phyloP scores from a whole-genome alignment of 176 grass and related monocot species.

The Lolium rigidum region DNA sequence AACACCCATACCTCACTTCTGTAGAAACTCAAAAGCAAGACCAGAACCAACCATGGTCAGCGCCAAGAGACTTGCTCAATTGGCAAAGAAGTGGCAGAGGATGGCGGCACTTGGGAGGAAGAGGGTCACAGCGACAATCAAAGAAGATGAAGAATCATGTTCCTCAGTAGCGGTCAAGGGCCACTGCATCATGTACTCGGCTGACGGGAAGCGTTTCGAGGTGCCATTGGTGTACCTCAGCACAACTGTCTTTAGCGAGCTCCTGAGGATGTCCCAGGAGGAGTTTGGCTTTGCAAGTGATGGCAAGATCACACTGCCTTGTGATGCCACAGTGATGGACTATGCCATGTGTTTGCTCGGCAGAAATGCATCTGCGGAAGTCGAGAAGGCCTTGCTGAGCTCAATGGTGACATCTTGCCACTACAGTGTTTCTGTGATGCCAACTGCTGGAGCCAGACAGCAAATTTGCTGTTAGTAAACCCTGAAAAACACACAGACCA shows the following conservation, averaged over 20 bases:
- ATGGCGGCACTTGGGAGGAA: constrained; percentile 55
- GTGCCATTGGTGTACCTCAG: constrained; percentile 54
- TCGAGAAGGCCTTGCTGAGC: constrained; percentile 59
- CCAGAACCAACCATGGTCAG: constrained; percentile 3
- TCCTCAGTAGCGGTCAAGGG: constrained; percentile 29
- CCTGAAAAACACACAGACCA: constrained; percentile 10
- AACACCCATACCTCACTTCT: background rate
- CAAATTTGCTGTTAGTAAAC: constrained; percentile 27
- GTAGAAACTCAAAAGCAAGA: background rate
- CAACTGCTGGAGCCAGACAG: background rate
- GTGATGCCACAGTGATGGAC: constrained; percentile 58
- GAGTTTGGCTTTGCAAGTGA: constrained; percentile 49
- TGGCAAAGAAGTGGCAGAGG: constrained; percentile 50
- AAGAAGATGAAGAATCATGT: constrained; percentile 26
- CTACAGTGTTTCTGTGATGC: background rate
- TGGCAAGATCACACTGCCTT: constrained; percentile 57
- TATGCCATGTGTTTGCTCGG: constrained; percentile 56
- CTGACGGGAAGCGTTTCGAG: constrained; percentile 52
- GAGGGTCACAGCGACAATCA: constrained; percentile 8
- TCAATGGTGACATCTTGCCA: constrained; percentile 39
- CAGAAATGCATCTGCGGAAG: constrained; percentile 40
- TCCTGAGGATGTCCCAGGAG: constrained; percentile 61
- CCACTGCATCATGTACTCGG: constrained; percentile 53
- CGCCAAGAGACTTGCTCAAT: constrained; percentile 33
- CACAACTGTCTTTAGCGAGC: constrained; percentile 38